These are phyloP conservation scores for Wickerhamiella cacticola DNA, from an alignment of 805 yeast species.

Conservation along the genomic window DNA sequence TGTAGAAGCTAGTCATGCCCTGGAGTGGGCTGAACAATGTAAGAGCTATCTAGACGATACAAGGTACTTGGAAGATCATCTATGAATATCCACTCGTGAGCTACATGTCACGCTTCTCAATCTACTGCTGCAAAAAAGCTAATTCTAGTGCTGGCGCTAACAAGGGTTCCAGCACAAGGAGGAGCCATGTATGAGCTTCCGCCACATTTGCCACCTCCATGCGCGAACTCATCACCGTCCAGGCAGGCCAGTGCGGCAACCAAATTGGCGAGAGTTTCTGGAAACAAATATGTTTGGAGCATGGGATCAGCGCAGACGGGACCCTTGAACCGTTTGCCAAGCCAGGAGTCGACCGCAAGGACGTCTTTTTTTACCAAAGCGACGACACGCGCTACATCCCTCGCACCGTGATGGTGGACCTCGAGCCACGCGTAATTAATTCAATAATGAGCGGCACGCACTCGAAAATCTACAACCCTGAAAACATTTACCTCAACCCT, in stretches of 20 bases:
- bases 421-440: constrained; percentile 74
- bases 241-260: constrained; percentile 86
- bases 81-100: too few species aligned
- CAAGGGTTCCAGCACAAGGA: too few species aligned
- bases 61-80: too few species aligned
- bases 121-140: too few species aligned
- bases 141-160: too few species aligned
- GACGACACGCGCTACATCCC: constrained; percentile 77
- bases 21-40: too few species aligned
- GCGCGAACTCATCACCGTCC: constrained; percentile 30
- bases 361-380: constrained; percentile 66
- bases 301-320: constrained; percentile 66
- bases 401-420: constrained; percentile 69
- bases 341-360: constrained; percentile 56
- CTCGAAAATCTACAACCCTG: constrained; percentile 63
- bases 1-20: too few species aligned
- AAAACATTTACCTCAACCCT: constrained; percentile 66
- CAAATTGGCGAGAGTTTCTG: constrained; percentile 90
- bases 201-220: constrained; percentile 2
- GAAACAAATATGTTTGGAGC: constrained; percentile 79
- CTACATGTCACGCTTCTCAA: too few species aligned
- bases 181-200: too few species aligned
- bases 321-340: constrained; percentile 33
- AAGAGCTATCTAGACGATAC: too few species aligned
- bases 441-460: constrained; percentile 42